A percentile compares a stretch with the other conserved stretches of the same genome.
phyloP scores from a whole-genome alignment of 2,329 filamentous ascomycete species.

The Penicillium brasilianum region DNA sequence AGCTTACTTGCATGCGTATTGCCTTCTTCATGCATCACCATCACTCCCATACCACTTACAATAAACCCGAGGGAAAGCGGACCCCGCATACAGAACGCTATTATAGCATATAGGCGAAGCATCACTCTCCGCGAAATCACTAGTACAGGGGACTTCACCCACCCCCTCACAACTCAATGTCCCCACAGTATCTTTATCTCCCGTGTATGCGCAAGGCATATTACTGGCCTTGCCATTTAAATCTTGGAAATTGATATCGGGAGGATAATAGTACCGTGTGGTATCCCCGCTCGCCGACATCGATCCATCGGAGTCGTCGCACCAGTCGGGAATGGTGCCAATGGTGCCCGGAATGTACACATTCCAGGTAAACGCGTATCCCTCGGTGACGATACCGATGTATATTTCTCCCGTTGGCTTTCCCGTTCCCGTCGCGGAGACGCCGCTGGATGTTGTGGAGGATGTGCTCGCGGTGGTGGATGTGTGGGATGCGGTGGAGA shows the following conservation, averaged over 20 bases:
- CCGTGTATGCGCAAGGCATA: not conserved
- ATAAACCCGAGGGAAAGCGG: not conserved
- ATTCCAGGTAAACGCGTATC: not conserved
- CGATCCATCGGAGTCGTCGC: not conserved
- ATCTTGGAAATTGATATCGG: not conserved
- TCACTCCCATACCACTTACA: not conserved
- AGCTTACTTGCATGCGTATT: no score
- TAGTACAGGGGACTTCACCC: not conserved
- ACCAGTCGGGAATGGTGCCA: not conserved
- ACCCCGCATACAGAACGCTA: not conserved
- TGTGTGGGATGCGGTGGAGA: not conserved
- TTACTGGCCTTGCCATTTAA: not conserved
- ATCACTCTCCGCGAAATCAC: not conserved
- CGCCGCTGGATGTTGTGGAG: not conserved
- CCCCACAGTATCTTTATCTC: not conserved
- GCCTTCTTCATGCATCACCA: not conserved
- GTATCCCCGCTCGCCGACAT: not conserved
- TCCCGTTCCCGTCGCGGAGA: not conserved
- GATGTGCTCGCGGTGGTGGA: not conserved
- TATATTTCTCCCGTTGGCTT: not conserved
- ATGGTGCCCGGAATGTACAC: not conserved
- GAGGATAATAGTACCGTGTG: not conserved
- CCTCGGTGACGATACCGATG: not conserved
- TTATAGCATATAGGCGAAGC: not conserved
- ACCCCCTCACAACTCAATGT: not conserved